phyloP scores from a whole-genome alignment of 768 basidiomycete genomes.

The Collybia sordida region DNA sequence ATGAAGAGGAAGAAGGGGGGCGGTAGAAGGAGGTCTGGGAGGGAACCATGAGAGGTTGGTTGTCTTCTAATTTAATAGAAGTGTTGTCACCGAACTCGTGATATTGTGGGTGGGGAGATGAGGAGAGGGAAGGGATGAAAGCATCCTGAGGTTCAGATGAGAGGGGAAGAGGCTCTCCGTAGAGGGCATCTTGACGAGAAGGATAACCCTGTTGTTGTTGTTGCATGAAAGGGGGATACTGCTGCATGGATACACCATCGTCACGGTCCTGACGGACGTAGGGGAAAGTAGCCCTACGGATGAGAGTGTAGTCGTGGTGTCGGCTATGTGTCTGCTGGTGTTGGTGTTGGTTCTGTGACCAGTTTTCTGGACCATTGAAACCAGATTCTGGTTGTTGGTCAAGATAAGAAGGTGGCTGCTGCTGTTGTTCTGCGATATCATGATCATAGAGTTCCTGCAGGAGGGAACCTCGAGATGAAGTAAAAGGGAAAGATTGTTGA shows the following conservation, averaged over 20 bases:
- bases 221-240: constrained; percentile 41
- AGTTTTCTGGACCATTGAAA: constrained; percentile 19
- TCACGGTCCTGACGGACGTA: constrained; percentile 73
- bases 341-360: constrained; percentile 28
- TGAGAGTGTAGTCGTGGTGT: constrained; percentile 44
- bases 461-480: constrained; percentile 45
- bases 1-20: constrained; percentile 24
- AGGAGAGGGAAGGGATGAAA: constrained; percentile 33
- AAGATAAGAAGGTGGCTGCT: constrained; percentile 31
- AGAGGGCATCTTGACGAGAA: constrained; percentile 33
- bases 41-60: constrained; percentile 58
- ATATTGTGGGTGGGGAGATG: constrained; percentile 43
- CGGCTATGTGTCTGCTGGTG: constrained; percentile 37
- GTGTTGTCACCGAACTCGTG: constrained; percentile 47
- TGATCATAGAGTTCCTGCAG: constrained; percentile 73
- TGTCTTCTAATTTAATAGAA: constrained; percentile 69
- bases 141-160: constrained; percentile 30
- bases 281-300: constrained; percentile 74
- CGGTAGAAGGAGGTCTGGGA: constrained; percentile 56
- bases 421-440: constrained; percentile 44
- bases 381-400: constrained; percentile 30
- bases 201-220: constrained; percentile 38
- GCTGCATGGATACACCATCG: constrained; percentile 38
- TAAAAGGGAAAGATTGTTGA: constrained; percentile 27
- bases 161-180: constrained; percentile 30